Conservation (phyloP, 140 eudicot species). For the Ambrosia hybrid region DNA sequence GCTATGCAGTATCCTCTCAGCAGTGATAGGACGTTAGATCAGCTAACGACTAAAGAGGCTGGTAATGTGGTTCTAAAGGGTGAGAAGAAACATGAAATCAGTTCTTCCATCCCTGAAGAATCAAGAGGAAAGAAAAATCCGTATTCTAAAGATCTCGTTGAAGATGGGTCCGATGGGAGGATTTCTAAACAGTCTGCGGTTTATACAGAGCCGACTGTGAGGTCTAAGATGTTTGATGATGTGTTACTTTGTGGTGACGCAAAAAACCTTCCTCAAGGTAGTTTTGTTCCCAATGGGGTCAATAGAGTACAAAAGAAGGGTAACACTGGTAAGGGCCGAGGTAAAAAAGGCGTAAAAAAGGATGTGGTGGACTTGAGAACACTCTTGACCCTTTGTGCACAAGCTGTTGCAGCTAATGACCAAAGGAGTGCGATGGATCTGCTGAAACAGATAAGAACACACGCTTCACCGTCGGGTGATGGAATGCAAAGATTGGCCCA, state of each 20-base stretch:
- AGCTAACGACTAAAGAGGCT: slow-evolving; percentile 8
- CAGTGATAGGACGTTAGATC: slow-evolving; percentile 15
- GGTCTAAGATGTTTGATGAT: slow-evolving; percentile 66
- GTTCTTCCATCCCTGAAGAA: slow-evolving; percentile 15
- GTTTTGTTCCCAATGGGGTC: slow-evolving; percentile 43
- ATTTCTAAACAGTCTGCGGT: slow-evolving; percentile 61
- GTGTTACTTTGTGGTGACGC: slow-evolving; percentile 60
- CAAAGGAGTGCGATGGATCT: slow-evolving; percentile 61
- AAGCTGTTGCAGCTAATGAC: slow-evolving; percentile 75
- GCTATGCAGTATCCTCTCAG: slow-evolving; percentile 44
- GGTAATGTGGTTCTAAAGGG: slow-evolving; percentile 22
- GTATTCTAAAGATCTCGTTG: slow-evolving; percentile 28
- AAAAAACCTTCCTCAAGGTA: slow-evolving; percentile 47
- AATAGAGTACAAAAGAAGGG: slow-evolving; percentile 37
- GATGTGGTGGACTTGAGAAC: slow-evolving; percentile 75
- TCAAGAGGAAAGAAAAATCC: slow-evolving; percentile 65
- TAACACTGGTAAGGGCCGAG: slow-evolving; percentile 52
- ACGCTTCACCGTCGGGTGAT: slow-evolving; percentile 70
- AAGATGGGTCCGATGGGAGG: slow-evolving; percentile 37
- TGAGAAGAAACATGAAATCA: slow-evolving; percentile 27
- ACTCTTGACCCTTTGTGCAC: slow-evolving; percentile 75
- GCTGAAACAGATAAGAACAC: slow-evolving; percentile 66
- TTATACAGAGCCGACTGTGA: slow-evolving; percentile 56
- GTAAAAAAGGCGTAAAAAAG: slow-evolving; percentile 53
- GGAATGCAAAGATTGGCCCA: slow-evolving; percentile 90